Conservation (phyloP, 208 protist species). For the Crithidia acanthocephali region DNA sequence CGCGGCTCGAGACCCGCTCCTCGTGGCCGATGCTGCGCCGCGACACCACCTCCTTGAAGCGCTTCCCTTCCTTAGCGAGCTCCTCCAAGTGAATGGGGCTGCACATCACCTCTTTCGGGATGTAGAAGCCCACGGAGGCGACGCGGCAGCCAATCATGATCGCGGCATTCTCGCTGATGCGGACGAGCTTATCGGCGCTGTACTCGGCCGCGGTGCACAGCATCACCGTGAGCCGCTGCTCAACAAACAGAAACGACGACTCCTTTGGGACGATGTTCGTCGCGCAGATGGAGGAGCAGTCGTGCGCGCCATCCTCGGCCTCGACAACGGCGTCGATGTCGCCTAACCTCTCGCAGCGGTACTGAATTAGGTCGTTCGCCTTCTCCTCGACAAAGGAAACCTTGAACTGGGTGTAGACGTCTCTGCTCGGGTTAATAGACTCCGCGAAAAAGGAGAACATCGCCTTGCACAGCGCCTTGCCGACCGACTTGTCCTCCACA, state of each 20-base stretch:
- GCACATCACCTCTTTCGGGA: constrained; percentile 22
- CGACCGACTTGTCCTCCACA: constrained; percentile 27
- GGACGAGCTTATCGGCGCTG: constrained; percentile 32
- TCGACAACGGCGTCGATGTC: constrained; percentile 67
- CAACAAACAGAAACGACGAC: constrained; percentile 53
- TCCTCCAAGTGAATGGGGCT: constrained; percentile 14
- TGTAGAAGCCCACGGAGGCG: constrained; percentile 45
- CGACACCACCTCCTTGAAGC: constrained; percentile 7
- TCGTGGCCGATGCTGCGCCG: constrained; percentile 38
- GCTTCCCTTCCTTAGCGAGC: constrained; percentile 8
- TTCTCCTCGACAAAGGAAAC: constrained; percentile 67
- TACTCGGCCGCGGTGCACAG: constrained; percentile 38
- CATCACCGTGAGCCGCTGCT: constrained; percentile 51
- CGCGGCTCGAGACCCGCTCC: constrained; percentile 36
- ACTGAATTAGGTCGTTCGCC: constrained; percentile 52
- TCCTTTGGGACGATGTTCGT: constrained; percentile 44
- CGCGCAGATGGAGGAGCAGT: constrained; percentile 49
- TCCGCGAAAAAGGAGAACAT: constrained; percentile 60
- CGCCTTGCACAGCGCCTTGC: constrained; percentile 40
- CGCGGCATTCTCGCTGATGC: constrained; percentile 41
- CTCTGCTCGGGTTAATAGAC: constrained; percentile 18
- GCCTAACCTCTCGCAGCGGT: constrained; percentile 55
- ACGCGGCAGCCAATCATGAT: constrained; percentile 43
- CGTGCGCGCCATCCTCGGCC: constrained; percentile 45
- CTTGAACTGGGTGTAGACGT: constrained; percentile 51